phyloP scores from a whole-genome alignment of 768 basidiomycete genomes.

The Kwoniella sp. region DNA sequence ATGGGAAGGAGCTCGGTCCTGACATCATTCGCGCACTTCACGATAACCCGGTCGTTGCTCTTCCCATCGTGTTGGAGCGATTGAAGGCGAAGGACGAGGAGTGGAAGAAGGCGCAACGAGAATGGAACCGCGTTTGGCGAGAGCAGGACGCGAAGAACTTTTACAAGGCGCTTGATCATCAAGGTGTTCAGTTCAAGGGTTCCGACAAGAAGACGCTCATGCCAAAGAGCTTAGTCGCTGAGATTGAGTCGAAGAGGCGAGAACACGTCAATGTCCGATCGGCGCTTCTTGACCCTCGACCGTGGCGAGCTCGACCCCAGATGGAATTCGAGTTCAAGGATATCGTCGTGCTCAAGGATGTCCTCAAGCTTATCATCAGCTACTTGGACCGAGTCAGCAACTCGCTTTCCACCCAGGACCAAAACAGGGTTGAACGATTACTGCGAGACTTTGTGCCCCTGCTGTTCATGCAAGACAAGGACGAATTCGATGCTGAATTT shows the following conservation, averaged over 20 bases:
- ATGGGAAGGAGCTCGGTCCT: conserved; percentile 57
- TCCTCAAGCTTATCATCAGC: conserved; percentile 80
- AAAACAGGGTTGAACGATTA: conserved; percentile 77
- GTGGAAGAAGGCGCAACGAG: conserved; percentile 87
- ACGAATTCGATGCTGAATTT: conserved; percentile 53
- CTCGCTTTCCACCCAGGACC: conserved; percentile 63
- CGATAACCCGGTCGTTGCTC: conserved; percentile 81
- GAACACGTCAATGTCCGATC: conserved; percentile 50
- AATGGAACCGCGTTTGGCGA: conserved; percentile 95
- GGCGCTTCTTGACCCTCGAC: conserved; percentile 45
- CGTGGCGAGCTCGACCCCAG: conserved; percentile 61
- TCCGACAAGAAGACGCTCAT: conserved; percentile 71
- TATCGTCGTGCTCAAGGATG: conserved; percentile 72
- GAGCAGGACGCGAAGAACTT: conserved; percentile 95
- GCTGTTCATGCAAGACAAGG: conserved; percentile 59
- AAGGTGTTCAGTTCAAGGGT: conserved; percentile 87
- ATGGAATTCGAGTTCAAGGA: conserved; percentile 77
- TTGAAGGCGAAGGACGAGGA: conserved; percentile 94
- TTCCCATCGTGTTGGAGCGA: conserved; percentile 83
- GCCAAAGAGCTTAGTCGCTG: conserved; percentile 47
- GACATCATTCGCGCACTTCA: conserved; percentile 63
- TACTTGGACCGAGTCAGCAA: conserved; percentile 83
- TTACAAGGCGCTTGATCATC: conserved; percentile 95
- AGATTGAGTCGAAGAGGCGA: conserved; percentile 46
- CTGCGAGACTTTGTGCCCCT: conserved; percentile 77